Percentiles rank a stretch among this genome's conserved stretches.
These are phyloP conservation scores for Tuber umbilicatum DNA, from an alignment of 495 filamentous ascomycete genomes.

Conservation along the genomic window DNA sequence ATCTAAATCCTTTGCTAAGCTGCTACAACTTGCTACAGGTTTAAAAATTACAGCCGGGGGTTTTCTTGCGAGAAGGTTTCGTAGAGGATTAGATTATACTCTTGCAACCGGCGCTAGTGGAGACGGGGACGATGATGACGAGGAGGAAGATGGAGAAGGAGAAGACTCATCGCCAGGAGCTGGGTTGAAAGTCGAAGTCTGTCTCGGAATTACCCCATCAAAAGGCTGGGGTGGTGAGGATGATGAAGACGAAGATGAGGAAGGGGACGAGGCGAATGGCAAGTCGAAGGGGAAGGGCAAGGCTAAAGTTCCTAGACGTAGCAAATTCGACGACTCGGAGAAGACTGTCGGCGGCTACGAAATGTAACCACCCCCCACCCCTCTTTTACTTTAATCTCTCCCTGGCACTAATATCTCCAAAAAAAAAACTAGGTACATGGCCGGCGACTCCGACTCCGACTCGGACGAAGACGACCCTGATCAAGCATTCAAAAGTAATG, in stretches of 20 bases:
- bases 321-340: conserved; percentile 41
- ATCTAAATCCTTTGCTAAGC: conserved; percentile 79
- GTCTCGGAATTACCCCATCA: conserved; percentile 73
- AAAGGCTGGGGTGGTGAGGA: conserved; percentile 72
- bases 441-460: conserved; percentile 32
- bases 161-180: conserved; percentile 50
- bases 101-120: conserved; percentile 62
- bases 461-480: conserved; percentile 23
- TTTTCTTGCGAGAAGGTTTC: conserved; percentile 73
- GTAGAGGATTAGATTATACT: conserved; percentile 81
- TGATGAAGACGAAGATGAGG: conserved; percentile 51
- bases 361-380: conserved; percentile 21
- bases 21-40: conserved; percentile 75
- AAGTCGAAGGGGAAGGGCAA: conserved; percentile 38
- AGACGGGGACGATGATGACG: conserved; percentile 23
- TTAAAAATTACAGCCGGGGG: conserved; percentile 59
- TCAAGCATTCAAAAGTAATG: conserved; percentile 29
- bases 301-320: conserved; percentile 35
- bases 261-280: conserved; percentile 44
- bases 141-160: conserved; percentile 26
- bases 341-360: conserved; percentile 39
- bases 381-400: background rate
- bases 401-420: background rate
- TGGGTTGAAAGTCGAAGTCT: conserved; percentile 77
- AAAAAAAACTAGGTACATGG: conserved; percentile 33